A percentile compares a stretch with the other conserved stretches of the same genome.
phyloP scores from a whole-genome alignment of 2,329 filamentous ascomycete species.

The Phialophora verrucosa region DNA sequence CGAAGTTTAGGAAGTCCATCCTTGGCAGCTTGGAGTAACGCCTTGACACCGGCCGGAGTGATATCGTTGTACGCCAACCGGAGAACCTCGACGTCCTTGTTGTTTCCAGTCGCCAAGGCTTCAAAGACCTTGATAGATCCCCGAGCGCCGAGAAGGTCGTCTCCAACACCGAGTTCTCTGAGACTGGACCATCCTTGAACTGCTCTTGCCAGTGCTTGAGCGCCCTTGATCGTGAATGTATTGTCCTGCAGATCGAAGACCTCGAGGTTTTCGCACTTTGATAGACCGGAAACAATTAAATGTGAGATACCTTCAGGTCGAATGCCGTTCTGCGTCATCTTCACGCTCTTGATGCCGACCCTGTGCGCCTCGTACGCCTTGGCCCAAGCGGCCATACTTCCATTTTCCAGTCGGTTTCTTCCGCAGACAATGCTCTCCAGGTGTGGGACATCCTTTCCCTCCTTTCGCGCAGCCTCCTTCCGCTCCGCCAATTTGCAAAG shows the following conservation, averaged over 20 bases:
- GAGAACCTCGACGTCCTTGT: slow-evolving; percentile 78
- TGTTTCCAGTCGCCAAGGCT: slow-evolving; percentile 75
- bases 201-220: slow-evolving; percentile 76
- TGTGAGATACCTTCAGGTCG: slow-evolving; percentile 87
- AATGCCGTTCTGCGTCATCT: slow-evolving; percentile 99
- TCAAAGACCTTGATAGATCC: slow-evolving; percentile 75
- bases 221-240: slow-evolving; percentile 85
- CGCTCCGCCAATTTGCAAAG: slow-evolving; percentile 80
- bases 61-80: slow-evolving; percentile 96
- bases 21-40: slow-evolving; percentile 71
- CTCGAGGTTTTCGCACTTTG: slow-evolving; percentile 69
- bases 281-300: slow-evolving; percentile 78
- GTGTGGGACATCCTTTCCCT: slow-evolving; percentile 74
- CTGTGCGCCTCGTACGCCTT: slow-evolving; percentile 80
- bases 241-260: slow-evolving; percentile 95
- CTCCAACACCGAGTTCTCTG: slow-evolving; percentile 83
- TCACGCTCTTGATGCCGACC: slow-evolving; percentile 78
- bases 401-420: slow-evolving; percentile 92
- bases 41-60: slow-evolving; percentile 73
- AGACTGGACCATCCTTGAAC: slow-evolving; percentile 76
- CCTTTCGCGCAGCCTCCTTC: slow-evolving; percentile 72
- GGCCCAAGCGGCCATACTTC: slow-evolving; percentile 95
- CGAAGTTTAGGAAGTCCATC: slow-evolving; percentile 74
- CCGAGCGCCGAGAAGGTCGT: slow-evolving; percentile 80
- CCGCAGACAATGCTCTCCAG: slow-evolving; percentile 98